These are phyloP conservation scores for Xylona heveae DNA, from an alignment of 495 filamentous ascomycete species.

Conservation along the genomic window DNA sequence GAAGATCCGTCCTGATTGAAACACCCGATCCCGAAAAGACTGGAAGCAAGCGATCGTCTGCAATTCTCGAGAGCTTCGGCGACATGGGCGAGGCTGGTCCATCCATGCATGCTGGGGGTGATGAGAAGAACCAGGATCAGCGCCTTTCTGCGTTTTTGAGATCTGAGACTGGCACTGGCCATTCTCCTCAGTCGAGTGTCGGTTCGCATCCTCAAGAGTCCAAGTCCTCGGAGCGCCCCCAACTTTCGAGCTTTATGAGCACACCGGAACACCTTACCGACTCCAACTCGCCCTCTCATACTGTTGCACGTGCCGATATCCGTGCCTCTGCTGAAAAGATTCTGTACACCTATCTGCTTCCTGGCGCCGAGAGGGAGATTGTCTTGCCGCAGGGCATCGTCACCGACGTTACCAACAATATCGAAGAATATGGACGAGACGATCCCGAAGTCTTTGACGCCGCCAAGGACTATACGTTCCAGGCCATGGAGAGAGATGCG, in stretches of 20 bases:
- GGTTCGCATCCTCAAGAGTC: slow-evolving; percentile 22
- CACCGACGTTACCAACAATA: slow-evolving; percentile 52
- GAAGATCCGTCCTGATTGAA: slow-evolving; percentile 75
- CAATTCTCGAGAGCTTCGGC: slow-evolving; percentile 48
- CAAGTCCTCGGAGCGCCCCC: slow-evolving; percentile 28
- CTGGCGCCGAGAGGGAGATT: slow-evolving; percentile 86
- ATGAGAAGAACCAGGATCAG: slow-evolving; percentile 49
- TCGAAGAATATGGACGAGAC: slow-evolving; percentile 77
- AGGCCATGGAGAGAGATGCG: slow-evolving; percentile 97
- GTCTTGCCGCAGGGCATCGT: slow-evolving; percentile 74
- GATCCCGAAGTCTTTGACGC: slow-evolving; percentile 94
- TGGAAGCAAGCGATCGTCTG: slow-evolving; percentile 64
- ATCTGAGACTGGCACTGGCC: slow-evolving; percentile 37
- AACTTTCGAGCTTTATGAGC: slow-evolving; percentile 47
- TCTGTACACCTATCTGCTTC: slow-evolving; percentile 83
- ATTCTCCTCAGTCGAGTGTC: slow-evolving; percentile 53
- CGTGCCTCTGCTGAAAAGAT: slow-evolving; percentile 91
- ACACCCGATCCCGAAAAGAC: slow-evolving; percentile 73
- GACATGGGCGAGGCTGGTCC: slow-evolving; percentile 39
- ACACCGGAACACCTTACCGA: slow-evolving; percentile 33
- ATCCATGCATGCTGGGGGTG: slow-evolving; percentile 24
- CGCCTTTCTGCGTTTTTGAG: slow-evolving; percentile 78
- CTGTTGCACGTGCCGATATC: slow-evolving; percentile 69
- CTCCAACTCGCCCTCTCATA: slow-evolving; percentile 63
- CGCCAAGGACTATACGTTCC: slow-evolving; percentile 97